Percentiles rank a stretch among this genome's conserved stretches.
phyloP scores from a whole-genome alignment of 306 rosid genomes.

The Boehmeria nivea region DNA sequence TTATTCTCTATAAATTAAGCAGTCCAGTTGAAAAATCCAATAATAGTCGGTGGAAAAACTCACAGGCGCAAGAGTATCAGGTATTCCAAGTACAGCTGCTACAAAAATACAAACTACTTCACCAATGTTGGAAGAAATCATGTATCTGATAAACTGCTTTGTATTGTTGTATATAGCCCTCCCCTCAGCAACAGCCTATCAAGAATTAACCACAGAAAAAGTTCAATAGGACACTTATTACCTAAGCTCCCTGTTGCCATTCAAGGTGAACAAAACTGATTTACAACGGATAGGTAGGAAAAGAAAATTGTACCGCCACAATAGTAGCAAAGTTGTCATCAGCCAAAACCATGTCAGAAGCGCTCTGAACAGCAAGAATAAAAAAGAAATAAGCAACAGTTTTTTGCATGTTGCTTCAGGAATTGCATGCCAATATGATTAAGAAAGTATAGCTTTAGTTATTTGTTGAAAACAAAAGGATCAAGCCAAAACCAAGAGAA shows the following conservation, averaged over 20 bases:
- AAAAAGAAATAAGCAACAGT: constrained; percentile 15
- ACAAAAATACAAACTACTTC: constrained; percentile 99
- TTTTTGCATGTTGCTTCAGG: no score
- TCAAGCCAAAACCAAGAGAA: no score
- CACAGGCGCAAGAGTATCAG: constrained; percentile 97
- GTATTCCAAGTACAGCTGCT: constrained; percentile 98
- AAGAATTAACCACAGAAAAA: constrained; percentile 21
- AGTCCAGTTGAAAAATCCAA: no score
- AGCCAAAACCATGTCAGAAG: constrained; percentile 96
- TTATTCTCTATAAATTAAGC: no score
- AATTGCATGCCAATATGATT: not conserved
- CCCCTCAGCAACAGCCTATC: constrained; percentile 97
- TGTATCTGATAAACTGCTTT: constrained; percentile 95
- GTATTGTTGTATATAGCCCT: constrained; percentile 96
- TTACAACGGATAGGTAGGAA: not conserved
- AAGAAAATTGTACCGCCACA: constrained; percentile 62
- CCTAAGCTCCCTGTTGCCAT: not conserved
- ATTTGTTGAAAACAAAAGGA: no score
- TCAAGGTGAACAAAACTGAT: not conserved
- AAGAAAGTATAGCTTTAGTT: not conserved
- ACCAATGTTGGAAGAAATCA: constrained; percentile 98
- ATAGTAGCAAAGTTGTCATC: constrained; percentile 96
- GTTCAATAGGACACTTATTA: constrained; percentile 14
- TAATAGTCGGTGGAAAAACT: constrained; percentile 25
- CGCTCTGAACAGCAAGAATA: constrained; percentile 46